Conservation (phyloP, 2,329 filamentous ascomycete genomes). For the Botrytis elliptica region DNA sequence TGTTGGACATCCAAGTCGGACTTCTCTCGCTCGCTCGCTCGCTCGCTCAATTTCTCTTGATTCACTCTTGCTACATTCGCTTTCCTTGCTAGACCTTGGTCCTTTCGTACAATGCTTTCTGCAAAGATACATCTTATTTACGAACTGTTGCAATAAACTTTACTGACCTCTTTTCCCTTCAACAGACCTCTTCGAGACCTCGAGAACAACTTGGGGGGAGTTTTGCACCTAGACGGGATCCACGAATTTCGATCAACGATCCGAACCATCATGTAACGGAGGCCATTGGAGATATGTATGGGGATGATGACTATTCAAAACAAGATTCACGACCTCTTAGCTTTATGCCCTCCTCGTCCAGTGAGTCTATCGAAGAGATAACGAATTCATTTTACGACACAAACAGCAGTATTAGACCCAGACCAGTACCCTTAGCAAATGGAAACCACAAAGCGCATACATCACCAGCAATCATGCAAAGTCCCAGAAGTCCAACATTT, state of each 20-base stretch:
- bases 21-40: neutral
- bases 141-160: conserved; percentile 4
- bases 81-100: neutral
- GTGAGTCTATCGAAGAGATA: conserved; percentile 42
- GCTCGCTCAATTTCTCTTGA: neutral
- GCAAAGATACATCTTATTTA: neutral
- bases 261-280: conserved; percentile 74
- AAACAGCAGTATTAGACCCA: conserved; percentile 24
- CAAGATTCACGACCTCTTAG: conserved; percentile 58
- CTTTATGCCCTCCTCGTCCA: conserved; percentile 49
- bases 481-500: conserved; percentile 35
- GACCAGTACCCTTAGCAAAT: conserved; percentile 34
- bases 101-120: neutral
- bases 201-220: conserved; percentile 40
- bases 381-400: conserved; percentile 34
- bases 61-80: neutral
- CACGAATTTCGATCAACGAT: conserved; percentile 55
- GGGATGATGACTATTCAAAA: conserved; percentile 53
- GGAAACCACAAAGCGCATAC: conserved; percentile 37
- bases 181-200: conserved; percentile 40
- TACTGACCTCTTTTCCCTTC: conserved; percentile 30
- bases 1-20: neutral
- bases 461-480: conserved; percentile 37
- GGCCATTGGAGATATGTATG: conserved; percentile 72
- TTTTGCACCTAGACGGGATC: conserved; percentile 38